Evolutionary conservation across 1,139 yeast species (phyloP).

Genomic region (Saccharomyces hybrid): DNA sequence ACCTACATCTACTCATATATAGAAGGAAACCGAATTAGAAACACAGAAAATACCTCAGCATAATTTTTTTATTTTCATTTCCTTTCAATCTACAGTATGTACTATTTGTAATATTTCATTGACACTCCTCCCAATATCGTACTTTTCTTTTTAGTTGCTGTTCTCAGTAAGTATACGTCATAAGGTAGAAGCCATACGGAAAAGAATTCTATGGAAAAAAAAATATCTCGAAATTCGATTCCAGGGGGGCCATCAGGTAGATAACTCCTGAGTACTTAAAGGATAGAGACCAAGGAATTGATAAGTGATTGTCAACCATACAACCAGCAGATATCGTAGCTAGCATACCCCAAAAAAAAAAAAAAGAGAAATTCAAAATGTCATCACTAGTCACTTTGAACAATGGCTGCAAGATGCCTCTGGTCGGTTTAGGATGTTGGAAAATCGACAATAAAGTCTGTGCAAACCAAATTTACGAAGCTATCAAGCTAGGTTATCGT

Average conservation of each 20-base stretch:
- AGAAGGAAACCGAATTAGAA: too few relatives aligned
- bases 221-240: neutral
- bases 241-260: neutral
- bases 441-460: conserved; percentile 50
- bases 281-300: neutral
- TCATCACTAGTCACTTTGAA: conserved; percentile 40
- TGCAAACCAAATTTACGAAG: conserved; percentile 55
- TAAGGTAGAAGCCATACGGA: neutral
- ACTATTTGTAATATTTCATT: too few relatives aligned
- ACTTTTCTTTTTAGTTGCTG: neutral
- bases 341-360: too few relatives aligned
- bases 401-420: conserved; percentile 55
- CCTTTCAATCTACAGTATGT: too few relatives aligned
- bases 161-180: neutral
- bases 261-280: neutral
- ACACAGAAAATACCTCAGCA: too few relatives aligned
- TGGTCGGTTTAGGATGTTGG: conserved; percentile 65
- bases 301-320: too few relatives aligned
- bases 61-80: too few relatives aligned
- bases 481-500: conserved; percentile 66
- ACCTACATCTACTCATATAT: too few relatives aligned
- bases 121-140: too few relatives aligned
- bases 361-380: conserved; percentile 7
- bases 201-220: neutral
- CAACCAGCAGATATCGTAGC: too few relatives aligned